phyloP scores from a whole-genome alignment of 2,329 filamentous ascomycete genomes.

The Pseudocercospora fijiensis region DNA sequence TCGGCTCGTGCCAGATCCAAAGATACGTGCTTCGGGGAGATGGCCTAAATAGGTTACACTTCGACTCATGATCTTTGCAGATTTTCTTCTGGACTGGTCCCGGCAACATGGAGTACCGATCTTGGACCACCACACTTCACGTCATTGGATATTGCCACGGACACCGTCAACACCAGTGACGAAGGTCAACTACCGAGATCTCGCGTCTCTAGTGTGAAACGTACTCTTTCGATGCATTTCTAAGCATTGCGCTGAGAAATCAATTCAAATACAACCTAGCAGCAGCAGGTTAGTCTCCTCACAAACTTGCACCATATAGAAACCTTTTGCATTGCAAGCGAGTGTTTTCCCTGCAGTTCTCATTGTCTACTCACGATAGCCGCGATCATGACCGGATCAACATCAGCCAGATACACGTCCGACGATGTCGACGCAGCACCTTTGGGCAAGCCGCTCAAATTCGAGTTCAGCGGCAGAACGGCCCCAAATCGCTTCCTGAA shows the following conservation, averaged over 20 bases:
- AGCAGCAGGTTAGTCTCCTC: not conserved
- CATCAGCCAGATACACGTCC: slow-evolving; percentile 42
- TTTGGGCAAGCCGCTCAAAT: slow-evolving; percentile 46
- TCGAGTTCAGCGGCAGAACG: slow-evolving; percentile 52
- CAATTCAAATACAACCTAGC: not conserved
- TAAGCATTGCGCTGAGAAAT: slow-evolving; percentile 1
- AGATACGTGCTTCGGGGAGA: not conserved
- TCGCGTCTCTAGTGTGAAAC: not conserved
- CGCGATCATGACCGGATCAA: slow-evolving; percentile 21
- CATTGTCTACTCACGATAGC: not conserved
- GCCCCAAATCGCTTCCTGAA: slow-evolving; percentile 68
- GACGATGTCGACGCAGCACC: slow-evolving; percentile 43
- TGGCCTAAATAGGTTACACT: not conserved
- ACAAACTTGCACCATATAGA: not conserved
- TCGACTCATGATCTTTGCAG: not conserved
- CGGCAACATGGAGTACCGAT: not conserved
- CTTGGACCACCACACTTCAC: not conserved
- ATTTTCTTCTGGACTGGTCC: not conserved
- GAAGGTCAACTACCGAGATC: not conserved
- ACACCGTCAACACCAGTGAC: not conserved
- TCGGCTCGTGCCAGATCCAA: not conserved
- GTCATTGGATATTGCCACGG: not conserved
- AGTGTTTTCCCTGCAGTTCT: not conserved
- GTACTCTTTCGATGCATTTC: slow-evolving; percentile 5
- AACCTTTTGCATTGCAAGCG: not conserved